A percentile compares a stretch with the other conserved stretches of the same genome.
Evolutionary conservation across 2,329 filamentous ascomycete species (phyloP).

Genomic region (Botrytis byssoidea): DNA sequence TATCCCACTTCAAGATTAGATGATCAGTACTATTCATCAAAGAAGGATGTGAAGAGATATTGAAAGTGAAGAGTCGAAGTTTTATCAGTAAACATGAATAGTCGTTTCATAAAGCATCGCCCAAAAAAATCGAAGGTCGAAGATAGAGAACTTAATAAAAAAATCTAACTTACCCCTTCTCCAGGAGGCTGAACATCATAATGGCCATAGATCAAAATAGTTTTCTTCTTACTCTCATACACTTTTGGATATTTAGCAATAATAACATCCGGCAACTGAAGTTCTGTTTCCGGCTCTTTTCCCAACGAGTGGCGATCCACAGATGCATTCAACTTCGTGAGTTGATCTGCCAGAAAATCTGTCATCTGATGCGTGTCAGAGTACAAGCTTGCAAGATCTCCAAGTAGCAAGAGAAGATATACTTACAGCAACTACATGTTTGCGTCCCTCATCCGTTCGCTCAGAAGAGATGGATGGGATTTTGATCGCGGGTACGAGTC

Average conservation of each 20-base stretch:
- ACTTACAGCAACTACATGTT: not conserved
- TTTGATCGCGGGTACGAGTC: conserved; percentile 2
- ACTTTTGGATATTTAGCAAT: not conserved
- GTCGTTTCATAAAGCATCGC: not conserved
- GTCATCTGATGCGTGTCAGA: conserved; percentile 3
- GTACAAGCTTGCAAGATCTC: not conserved
- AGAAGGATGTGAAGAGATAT: not conserved
- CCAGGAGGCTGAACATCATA: conserved; percentile 17
- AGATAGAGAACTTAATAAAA: not conserved
- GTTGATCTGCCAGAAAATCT: not conserved
- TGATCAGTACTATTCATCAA: not conserved
- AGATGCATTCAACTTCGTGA: not conserved
- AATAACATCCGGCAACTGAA: conserved; percentile 1
- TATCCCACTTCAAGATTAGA: not conserved
- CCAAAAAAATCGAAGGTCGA: not conserved
- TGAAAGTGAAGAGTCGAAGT: too few relatives aligned
- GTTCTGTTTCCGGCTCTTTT: not conserved
- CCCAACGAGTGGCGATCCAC: not conserved
- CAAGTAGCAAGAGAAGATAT: not conserved
- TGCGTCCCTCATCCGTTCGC: not conserved
- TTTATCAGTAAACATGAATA: too few relatives aligned
- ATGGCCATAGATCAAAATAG: conserved; percentile 18
- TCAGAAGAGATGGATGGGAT: conserved; percentile 5
- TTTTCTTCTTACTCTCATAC: not conserved
- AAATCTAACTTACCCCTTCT: not conserved